A percentile compares a stretch with the other conserved stretches of the same genome.
These are phyloP conservation scores for Casuarina glauca DNA, from an alignment of 306 rosid species.

Conservation along the genomic window DNA sequence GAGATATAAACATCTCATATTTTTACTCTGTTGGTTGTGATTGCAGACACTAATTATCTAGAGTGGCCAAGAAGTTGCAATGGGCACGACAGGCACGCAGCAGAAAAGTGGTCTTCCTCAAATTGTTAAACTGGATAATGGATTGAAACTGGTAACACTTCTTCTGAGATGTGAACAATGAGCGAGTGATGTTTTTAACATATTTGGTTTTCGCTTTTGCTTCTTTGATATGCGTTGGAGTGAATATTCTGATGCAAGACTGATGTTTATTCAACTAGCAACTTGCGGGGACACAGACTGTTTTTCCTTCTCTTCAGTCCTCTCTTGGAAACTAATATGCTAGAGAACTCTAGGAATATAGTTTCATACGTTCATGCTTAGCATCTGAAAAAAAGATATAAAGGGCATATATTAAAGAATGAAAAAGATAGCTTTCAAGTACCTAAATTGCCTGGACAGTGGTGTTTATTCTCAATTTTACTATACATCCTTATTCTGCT, in stretches of 20 bases:
- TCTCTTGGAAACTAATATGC: background rate
- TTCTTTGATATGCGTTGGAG: background rate
- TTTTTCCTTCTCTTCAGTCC: background rate
- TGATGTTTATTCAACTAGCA: background rate
- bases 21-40: background rate
- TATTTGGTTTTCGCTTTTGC: background rate
- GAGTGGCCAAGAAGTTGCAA: slow-evolving; percentile 35
- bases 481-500: background rate
- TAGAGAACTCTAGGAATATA: background rate
- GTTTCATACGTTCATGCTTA: background rate
- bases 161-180: background rate
- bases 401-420: background rate
- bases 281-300: background rate
- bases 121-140: slow-evolving; percentile 63
- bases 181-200: background rate
- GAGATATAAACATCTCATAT: no score
- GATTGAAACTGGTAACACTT: slow-evolving; percentile 71
- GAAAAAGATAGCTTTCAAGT: no score
- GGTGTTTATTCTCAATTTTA: background rate
- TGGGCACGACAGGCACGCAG: slow-evolving; percentile 40
- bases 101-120: slow-evolving; percentile 48
- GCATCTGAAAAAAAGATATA: background rate
- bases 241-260: background rate
- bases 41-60: slow-evolving; percentile 3
- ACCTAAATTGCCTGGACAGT: background rate